phyloP scores from a whole-genome alignment of 2,329 filamentous ascomycete genomes.

The Aspergillus neoniger region DNA sequence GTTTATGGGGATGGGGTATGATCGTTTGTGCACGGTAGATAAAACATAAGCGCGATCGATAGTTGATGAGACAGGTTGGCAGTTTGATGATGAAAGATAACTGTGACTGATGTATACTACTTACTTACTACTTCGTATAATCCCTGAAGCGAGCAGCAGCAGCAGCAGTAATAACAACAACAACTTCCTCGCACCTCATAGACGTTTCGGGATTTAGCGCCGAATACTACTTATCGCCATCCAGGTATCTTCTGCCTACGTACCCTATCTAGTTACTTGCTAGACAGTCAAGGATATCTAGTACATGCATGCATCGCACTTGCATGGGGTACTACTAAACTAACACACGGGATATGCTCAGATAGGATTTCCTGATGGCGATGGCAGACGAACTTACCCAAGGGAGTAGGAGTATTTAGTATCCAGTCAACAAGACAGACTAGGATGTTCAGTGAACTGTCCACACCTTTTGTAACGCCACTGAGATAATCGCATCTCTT shows the following conservation, averaged over 20 bases:
- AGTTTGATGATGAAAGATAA: background rate
- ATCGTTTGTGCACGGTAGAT: background rate
- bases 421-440: background rate
- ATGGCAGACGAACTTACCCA: background rate
- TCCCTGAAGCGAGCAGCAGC: slow-evolving; percentile 3
- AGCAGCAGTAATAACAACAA: too few species aligned
- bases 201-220: slow-evolving; percentile 17
- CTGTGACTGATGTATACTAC: background rate
- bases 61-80: background rate
- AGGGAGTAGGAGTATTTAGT: too few species aligned
- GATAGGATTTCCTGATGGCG: slow-evolving; percentile 5
- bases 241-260: background rate
- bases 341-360: slow-evolving; percentile 9
- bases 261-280: slow-evolving; percentile 4
- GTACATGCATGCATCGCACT: slow-evolving; percentile 9
- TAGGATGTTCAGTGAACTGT: slow-evolving; percentile 8
- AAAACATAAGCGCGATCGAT: background rate
- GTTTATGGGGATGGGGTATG: too few species aligned
- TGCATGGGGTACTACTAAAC: background rate
- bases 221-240: background rate
- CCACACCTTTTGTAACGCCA: slow-evolving; percentile 11
- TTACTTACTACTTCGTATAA: too few species aligned
- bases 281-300: slow-evolving; percentile 6
- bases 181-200: slow-evolving; percentile 2
- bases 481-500: slow-evolving; percentile 5